Conservation (phyloP, 495 filamentous ascomycete genomes). For the Hypoxylon fuscum region DNA sequence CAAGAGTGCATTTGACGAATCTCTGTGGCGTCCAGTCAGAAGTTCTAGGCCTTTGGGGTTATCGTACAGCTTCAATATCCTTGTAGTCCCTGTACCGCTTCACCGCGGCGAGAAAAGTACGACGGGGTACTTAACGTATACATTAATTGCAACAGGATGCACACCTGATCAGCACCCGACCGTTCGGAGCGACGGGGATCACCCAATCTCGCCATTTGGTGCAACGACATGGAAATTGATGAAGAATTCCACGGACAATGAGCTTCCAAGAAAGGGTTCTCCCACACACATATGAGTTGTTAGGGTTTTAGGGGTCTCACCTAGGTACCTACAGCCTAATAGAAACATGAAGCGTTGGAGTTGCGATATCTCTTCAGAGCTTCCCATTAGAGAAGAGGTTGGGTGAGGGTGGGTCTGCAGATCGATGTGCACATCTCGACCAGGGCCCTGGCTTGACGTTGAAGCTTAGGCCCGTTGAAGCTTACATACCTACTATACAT, state of each 20-base stretch:
- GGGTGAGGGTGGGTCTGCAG: slow-evolving; percentile 23
- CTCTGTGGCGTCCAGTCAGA: slow-evolving; percentile 3
- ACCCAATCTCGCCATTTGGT: slow-evolving; percentile 8
- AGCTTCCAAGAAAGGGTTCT: neutral
- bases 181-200: slow-evolving; percentile 35
- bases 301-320: neutral
- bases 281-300: neutral
- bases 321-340: neutral
- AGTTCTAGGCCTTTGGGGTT: slow-evolving; percentile 16
- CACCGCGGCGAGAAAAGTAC: slow-evolving; percentile 17
- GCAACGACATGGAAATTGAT: neutral
- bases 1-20: neutral
- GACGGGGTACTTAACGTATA: slow-evolving; percentile 23
- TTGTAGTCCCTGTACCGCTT: slow-evolving; percentile 4
- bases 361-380: slow-evolving; percentile 29
- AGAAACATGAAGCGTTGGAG: slow-evolving; percentile 11
- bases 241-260: no score
- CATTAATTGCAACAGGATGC: slow-evolving; percentile 27
- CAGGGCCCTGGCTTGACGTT: no score
- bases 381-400: slow-evolving; percentile 35
- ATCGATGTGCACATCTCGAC: slow-evolving; percentile 39
- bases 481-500: no score
- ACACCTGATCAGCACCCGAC: slow-evolving; percentile 28
- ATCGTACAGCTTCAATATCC: neutral
- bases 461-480: no score